Percentiles rank a stretch among this genome's conserved stretches.
Evolutionary conservation across 2,329 filamentous ascomycete genomes (phyloP).

Genomic region (Dactylellina parvicollis): DNA sequence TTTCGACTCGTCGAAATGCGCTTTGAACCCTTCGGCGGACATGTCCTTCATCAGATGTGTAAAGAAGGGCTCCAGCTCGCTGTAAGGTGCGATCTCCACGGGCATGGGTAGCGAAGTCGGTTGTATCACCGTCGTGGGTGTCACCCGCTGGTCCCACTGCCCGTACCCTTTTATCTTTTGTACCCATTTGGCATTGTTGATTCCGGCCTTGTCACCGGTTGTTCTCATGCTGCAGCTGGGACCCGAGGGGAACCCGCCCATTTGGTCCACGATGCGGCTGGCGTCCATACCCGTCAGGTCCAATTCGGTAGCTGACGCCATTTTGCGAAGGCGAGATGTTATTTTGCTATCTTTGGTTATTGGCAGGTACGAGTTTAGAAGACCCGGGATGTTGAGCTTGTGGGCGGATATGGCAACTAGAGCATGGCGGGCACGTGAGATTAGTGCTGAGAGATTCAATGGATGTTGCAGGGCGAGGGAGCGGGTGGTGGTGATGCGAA

Average conservation of each 20-base stretch:
- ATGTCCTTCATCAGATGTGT: conserved; percentile 58
- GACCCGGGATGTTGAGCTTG: background rate
- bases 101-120: conserved; percentile 61
- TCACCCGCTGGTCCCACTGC: conserved; percentile 59
- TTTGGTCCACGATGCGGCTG: conserved; percentile 30
- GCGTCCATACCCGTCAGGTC: conserved; percentile 44
- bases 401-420: background rate
- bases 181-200: conserved; percentile 23
- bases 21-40: conserved; percentile 56
- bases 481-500: conserved; percentile 14
- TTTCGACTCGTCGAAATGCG: conserved; percentile 30
- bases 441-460: conserved; percentile 30
- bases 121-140: conserved; percentile 59
- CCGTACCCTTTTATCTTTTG: conserved; percentile 58
- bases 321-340: conserved; percentile 26
- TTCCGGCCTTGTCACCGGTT: conserved; percentile 1
- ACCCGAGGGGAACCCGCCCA: conserved; percentile 8
- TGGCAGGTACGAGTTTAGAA: background rate
- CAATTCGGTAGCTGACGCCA: conserved; percentile 42
- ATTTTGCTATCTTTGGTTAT: conserved; percentile 1
- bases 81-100: conserved; percentile 59
- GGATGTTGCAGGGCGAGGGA: conserved; percentile 10
- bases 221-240: conserved; percentile 31
- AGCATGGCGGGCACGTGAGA: conserved; percentile 27
- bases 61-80: conserved; percentile 61